A percentile compares a stretch with the other conserved stretches of the same genome.
phyloP scores from a whole-genome alignment of 2,329 filamentous ascomycete genomes.

The Trichoderma hamatum region DNA sequence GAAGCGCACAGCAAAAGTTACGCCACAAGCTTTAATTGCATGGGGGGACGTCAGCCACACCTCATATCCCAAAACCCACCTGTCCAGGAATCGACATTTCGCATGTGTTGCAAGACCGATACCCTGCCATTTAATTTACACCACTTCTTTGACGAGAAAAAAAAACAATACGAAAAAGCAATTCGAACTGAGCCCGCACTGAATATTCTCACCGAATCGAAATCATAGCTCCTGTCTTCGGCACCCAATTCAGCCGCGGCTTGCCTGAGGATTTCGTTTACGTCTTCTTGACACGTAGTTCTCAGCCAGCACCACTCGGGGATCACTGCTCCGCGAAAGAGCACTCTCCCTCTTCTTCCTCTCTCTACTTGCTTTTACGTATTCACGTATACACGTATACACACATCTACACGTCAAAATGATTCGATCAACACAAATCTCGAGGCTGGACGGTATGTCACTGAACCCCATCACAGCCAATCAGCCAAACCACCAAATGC shows the following conservation, averaged over 20 bases:
- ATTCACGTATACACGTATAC: background rate
- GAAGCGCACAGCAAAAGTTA: background rate
- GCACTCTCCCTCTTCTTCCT: slow-evolving; percentile 8
- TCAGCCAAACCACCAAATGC: slow-evolving; percentile 4
- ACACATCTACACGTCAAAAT: slow-evolving; percentile 48
- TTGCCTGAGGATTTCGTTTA: background rate
- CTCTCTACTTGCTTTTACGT: background rate
- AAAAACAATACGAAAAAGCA: background rate
- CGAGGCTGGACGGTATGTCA: slow-evolving; percentile 78
- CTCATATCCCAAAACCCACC: background rate
- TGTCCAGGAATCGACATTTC: background rate
- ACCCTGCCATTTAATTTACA: background rate
- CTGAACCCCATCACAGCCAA: background rate
- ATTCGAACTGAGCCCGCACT: background rate
- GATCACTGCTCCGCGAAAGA: background rate
- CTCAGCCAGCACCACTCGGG: slow-evolving; percentile 14
- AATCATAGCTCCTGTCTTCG: background rate
- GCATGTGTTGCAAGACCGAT: background rate
- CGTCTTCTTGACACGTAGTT: slow-evolving; percentile 33
- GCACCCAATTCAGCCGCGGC: background rate
- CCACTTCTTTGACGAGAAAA: background rate
- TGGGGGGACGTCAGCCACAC: slow-evolving; percentile 15
- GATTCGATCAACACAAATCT: slow-evolving; percentile 94
- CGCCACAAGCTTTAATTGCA: slow-evolving; percentile 13
- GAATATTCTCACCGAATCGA: background rate